Percentiles rank a stretch among this genome's conserved stretches.
Evolutionary conservation across 495 filamentous ascomycete genomes (phyloP).

Genomic region (Neurospora sp.): DNA sequence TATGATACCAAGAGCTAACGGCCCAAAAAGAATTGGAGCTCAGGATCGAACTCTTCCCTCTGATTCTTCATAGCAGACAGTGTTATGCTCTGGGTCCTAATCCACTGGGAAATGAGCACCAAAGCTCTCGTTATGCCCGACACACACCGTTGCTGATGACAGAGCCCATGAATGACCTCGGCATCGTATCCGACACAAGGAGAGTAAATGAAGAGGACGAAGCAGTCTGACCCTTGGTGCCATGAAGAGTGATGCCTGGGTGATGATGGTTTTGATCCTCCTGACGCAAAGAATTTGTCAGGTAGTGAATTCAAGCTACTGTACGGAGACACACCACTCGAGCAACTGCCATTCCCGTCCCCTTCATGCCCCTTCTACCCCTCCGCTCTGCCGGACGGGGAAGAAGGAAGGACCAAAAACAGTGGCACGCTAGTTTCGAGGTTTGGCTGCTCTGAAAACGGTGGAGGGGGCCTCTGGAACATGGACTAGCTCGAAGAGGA

Average conservation of each 20-base stretch:
- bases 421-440: not conserved
- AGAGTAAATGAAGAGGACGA: not conserved
- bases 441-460: not conserved
- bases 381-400: slow-evolving; percentile 14
- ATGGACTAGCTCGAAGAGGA: slow-evolving; percentile 9
- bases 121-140: not conserved
- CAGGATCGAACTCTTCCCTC: not conserved
- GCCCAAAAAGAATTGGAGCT: slow-evolving; percentile 1
- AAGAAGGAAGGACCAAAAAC: slow-evolving; percentile 3
- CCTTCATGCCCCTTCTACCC: not conserved
- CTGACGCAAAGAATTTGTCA: not conserved
- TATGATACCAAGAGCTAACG: slow-evolving; percentile 10
- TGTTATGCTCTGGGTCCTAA: slow-evolving; percentile 12
- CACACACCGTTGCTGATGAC: not conserved
- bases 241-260: not conserved
- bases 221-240: not conserved
- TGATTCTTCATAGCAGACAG: slow-evolving; percentile 9
- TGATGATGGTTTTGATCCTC: not conserved
- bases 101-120: not conserved
- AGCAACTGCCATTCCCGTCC: not conserved
- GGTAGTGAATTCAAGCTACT: not conserved
- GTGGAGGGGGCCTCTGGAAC: not conserved
- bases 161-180: not conserved
- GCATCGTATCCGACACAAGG: not conserved
- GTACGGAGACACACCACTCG: not conserved